Evolutionary conservation across 305 asterid species (phyloP).

Genomic region (Fraxinus platypoda): DNA sequence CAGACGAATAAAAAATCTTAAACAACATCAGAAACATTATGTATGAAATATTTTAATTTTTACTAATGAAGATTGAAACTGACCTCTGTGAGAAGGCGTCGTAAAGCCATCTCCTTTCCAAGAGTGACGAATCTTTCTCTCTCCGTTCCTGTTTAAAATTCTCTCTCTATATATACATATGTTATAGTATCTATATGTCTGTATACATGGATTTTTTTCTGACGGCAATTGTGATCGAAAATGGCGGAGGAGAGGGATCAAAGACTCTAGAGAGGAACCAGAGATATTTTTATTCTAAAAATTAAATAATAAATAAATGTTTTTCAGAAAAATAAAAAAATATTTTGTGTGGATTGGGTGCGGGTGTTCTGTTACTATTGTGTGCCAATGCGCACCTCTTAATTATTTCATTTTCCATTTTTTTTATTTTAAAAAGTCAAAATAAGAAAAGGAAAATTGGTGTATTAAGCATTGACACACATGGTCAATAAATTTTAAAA

Average conservation of each 20-base stretch:
- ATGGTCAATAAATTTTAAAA: background rate
- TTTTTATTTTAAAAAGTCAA: too few species aligned
- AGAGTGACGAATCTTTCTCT: conserved; percentile 14
- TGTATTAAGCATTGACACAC: background rate
- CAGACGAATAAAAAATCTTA: background rate
- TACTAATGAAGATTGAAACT: background rate
- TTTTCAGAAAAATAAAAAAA: too few species aligned
- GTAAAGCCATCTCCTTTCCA: conserved; percentile 34
- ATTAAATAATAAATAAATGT: background rate
- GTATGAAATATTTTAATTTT: background rate
- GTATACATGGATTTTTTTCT: background rate
- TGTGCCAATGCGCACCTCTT: background rate
- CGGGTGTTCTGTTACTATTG: background rate
- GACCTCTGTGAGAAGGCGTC: conserved; percentile 40
- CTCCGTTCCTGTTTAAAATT: background rate
- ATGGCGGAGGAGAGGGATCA: background rate
- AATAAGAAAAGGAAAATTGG: background rate
- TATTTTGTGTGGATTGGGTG: background rate
- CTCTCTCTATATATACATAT: background rate
- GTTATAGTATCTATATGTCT: background rate
- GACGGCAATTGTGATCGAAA: background rate
- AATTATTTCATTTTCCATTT: background rate
- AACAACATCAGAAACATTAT: background rate
- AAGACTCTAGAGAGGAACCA: background rate
- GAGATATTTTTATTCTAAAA: background rate